Percentiles rank a stretch among this genome's conserved stretches.
Evolutionary conservation across 1,284 basidiomycete species (phyloP).

Genomic region (Rhodotorula sp.): DNA sequence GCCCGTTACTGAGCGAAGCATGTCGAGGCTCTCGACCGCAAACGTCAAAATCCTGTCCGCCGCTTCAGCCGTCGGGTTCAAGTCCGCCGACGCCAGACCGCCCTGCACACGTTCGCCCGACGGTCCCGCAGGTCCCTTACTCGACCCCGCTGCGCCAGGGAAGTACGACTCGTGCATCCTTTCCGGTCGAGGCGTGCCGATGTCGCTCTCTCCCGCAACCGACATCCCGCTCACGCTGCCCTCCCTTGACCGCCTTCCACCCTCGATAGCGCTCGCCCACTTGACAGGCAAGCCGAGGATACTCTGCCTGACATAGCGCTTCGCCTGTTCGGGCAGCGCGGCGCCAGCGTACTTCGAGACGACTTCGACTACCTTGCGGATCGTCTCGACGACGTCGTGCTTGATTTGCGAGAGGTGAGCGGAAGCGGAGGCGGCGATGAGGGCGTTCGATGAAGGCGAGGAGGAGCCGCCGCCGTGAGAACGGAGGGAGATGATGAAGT

Average conservation of each 20-base stretch:
- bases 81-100: slow-evolving; percentile 4
- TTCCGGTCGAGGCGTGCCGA: slow-evolving; percentile 28
- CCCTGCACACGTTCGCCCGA: not conserved
- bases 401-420: slow-evolving; percentile 70
- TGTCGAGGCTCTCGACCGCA: slow-evolving; percentile 85
- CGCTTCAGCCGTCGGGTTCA: slow-evolving; percentile 60
- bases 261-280: slow-evolving; percentile 60
- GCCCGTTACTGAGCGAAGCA: slow-evolving; percentile 79
- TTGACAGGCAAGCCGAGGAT: slow-evolving; percentile 76
- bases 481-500: slow-evolving; percentile 69
- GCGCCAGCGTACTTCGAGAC: slow-evolving; percentile 80
- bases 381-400: slow-evolving; percentile 76
- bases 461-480: slow-evolving; percentile 39
- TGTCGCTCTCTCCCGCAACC: slow-evolving; percentile 15
- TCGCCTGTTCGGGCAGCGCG: slow-evolving; percentile 78
- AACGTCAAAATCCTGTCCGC: slow-evolving; percentile 78
- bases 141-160: not conserved
- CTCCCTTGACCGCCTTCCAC: not conserved
- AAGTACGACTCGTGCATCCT: slow-evolving; percentile 19
- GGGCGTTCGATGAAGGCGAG: slow-evolving; percentile 49
- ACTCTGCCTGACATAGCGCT: slow-evolving; percentile 70
- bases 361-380: slow-evolving; percentile 82
- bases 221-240: not conserved
- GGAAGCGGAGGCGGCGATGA: slow-evolving; percentile 59
- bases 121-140: no score